These are phyloP conservation scores for Termitomyces sp. DNA, from an alignment of 768 basidiomycete species.

Conservation along the genomic window DNA sequence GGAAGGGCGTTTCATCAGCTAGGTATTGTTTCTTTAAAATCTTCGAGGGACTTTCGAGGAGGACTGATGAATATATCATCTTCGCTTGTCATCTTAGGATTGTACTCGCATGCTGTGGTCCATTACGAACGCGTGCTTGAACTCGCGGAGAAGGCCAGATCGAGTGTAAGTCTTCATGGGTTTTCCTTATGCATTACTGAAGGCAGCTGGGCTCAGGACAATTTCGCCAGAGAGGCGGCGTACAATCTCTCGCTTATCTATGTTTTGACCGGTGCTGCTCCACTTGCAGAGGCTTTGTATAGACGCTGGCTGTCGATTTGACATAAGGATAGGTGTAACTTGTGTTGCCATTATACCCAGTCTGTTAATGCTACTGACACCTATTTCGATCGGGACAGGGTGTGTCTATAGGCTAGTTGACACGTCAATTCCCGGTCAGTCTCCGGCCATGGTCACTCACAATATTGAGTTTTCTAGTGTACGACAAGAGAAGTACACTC, in stretches of 20 bases:
- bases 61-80: too few species aligned
- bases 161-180: slow-evolving; percentile 22
- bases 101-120: slow-evolving; percentile 74
- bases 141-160: slow-evolving; percentile 40
- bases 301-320: slow-evolving; percentile 80
- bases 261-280: slow-evolving; percentile 68
- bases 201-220: slow-evolving; percentile 27
- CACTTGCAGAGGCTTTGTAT: slow-evolving; percentile 66
- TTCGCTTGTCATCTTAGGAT: slow-evolving; percentile 37
- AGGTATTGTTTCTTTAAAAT: slow-evolving; percentile 41
- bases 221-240: slow-evolving; percentile 71
- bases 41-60: too few species aligned
- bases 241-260: slow-evolving; percentile 86
- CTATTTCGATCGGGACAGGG: too few species aligned
- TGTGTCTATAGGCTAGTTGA: too few species aligned
- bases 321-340: slow-evolving; percentile 5
- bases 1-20: slow-evolving; percentile 89
- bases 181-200: not conserved
- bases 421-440: too few species aligned
- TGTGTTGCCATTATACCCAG: too few species aligned
- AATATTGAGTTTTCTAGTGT: too few species aligned
- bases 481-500: too few species aligned
- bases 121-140: slow-evolving; percentile 81
- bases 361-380: too few species aligned
- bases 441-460: too few species aligned